Base-by-base conservation (phyloP, 495 filamentous ascomycete genomes). In the Chaetomium tenue region DNA sequence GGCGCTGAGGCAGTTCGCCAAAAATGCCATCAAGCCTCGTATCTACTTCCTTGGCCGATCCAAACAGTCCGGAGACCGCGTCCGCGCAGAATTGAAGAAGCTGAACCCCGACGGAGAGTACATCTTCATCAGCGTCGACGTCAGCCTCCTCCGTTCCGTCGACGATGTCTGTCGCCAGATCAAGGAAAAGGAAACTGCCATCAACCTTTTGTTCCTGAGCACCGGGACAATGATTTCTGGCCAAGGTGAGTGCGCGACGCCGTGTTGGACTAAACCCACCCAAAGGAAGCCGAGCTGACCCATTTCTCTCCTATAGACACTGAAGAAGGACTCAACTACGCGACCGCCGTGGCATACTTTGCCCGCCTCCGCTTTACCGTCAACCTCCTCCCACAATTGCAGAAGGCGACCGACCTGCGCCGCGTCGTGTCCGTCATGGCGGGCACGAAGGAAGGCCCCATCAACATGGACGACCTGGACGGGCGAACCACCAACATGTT, bases 171-270 rank as follows among this genome's bases (percentile, higher is more conserved):
- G 84, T 63, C 65, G 72, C 0, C 77, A 85, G 47, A 86, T 91
- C 55, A 77, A 77, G 64, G 58, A 63, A 0, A 80, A 81, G 52
- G 87, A 90, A 64, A 33, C 30, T 16, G 25, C 68, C 22, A 74
- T 91, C 65, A 87, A 91, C 66, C 66, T 90, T 1, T 78, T 91
- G 0, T 87, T 90, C 68, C 71, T 87, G 68, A 83, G 73, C 11
- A 70, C 74, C 4, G 83, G 83, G 15, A 79, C 76, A 50, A 56
- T 80, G 60, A 73, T 72, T 6, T 46, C 61, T 33, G 79, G 61
- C 30, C 57, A 44, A 28, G 63, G 71, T 52, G 61, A 40, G 61
- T 55, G 16, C 28, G 28, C 28, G 28, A 3, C 28, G 3, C 3
- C 2, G 28, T 30, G 3, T 30, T 30, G 6, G 28, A 30, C 2